Evolutionary conservation across 2,329 filamentous ascomycete genomes (phyloP).

Genomic region (Nothomitra cinnamomea): DNA sequence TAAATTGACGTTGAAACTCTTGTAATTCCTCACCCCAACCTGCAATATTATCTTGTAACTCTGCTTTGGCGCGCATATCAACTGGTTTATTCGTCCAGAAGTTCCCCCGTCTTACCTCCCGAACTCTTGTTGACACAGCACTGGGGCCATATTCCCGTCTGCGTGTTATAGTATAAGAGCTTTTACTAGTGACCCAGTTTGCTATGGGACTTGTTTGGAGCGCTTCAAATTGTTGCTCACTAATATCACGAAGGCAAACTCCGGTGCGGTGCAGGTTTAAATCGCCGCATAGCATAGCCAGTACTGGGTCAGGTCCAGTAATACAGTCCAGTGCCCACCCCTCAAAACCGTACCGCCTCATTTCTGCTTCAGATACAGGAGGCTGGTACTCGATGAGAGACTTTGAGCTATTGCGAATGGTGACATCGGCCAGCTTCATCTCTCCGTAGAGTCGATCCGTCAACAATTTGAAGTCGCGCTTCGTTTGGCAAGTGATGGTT

Average conservation of each 20-base stretch:
- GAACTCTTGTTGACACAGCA: slow-evolving; percentile 53
- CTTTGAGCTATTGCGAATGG: slow-evolving; percentile 45
- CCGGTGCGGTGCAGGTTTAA: slow-evolving; percentile 51
- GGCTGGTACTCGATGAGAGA: slow-evolving; percentile 37
- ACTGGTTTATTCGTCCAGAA: slow-evolving; percentile 67
- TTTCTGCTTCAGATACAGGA: slow-evolving; percentile 37
- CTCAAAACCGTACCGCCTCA: slow-evolving; percentile 49
- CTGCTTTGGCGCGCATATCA: slow-evolving; percentile 44
- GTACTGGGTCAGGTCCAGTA: slow-evolving; percentile 62
- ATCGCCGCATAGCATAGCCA: slow-evolving; percentile 75
- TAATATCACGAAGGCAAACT: slow-evolving; percentile 45
- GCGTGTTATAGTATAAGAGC: slow-evolving; percentile 46
- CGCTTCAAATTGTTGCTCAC: slow-evolving; percentile 48
- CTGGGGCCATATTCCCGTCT: slow-evolving; percentile 65
- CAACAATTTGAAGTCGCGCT: slow-evolving; percentile 57
- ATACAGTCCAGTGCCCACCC: slow-evolving; percentile 66
- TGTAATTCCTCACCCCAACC: slow-evolving; percentile 14
- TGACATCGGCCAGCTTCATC: slow-evolving; percentile 51
- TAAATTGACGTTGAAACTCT: slow-evolving; percentile 23
- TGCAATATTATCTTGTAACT: slow-evolving; percentile 37
- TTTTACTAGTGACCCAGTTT: slow-evolving; percentile 52
- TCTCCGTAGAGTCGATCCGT: slow-evolving; percentile 44
- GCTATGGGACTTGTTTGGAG: slow-evolving; percentile 42
- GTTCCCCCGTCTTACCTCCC: slow-evolving; percentile 39
- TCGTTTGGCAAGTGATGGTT: slow-evolving; percentile 58